Evolutionary conservation across 345 rosid genomes (phyloP).

Genomic region (Gossypium turneri): DNA sequence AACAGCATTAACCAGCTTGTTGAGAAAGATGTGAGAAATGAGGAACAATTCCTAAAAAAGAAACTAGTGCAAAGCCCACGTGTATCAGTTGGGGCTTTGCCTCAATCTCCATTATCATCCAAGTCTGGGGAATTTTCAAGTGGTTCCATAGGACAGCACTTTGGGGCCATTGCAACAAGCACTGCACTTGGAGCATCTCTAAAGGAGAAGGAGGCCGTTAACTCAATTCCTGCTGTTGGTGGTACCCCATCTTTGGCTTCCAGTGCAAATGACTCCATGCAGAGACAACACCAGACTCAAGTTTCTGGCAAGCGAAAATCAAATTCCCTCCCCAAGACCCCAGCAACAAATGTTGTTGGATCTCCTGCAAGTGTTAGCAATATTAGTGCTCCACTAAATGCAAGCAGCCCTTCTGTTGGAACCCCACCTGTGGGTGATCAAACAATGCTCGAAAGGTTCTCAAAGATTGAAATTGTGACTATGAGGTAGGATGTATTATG

Average conservation of each 20-base stretch:
- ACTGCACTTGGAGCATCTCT: slow-evolving; percentile 52
- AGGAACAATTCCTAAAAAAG: slow-evolving; percentile 71
- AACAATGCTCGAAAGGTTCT: slow-evolving; percentile 63
- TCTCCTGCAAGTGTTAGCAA: slow-evolving; percentile 94
- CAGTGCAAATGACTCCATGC: slow-evolving; percentile 75
- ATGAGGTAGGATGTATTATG: slow-evolving; percentile 61
- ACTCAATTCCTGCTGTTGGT: slow-evolving; percentile 62
- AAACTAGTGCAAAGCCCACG: slow-evolving; percentile 83
- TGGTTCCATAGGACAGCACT: slow-evolving; percentile 77
- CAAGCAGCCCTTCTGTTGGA: slow-evolving; percentile 79
- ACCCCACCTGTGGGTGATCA: slow-evolving; percentile 66
- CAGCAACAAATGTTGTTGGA: slow-evolving; percentile 71
- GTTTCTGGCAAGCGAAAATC: slow-evolving; percentile 61
- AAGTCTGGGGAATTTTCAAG: slow-evolving; percentile 96
- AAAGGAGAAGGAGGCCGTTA: slow-evolving; percentile 68
- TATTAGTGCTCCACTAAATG: slow-evolving; percentile 56
- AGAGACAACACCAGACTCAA: slow-evolving; percentile 69
- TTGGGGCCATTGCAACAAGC: slow-evolving; percentile 53
- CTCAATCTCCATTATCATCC: slow-evolving; percentile 90
- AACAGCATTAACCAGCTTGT: slow-evolving; percentile 58
- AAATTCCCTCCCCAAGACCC: slow-evolving; percentile 67
- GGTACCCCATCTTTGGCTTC: slow-evolving; percentile 67
- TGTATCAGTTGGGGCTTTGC: slow-evolving; percentile 66
- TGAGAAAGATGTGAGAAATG: slow-evolving; percentile 65
- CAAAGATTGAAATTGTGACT: slow-evolving; percentile 69